Conservation (phyloP, 306 rosid species). For the Cicer arietinum region DNA sequence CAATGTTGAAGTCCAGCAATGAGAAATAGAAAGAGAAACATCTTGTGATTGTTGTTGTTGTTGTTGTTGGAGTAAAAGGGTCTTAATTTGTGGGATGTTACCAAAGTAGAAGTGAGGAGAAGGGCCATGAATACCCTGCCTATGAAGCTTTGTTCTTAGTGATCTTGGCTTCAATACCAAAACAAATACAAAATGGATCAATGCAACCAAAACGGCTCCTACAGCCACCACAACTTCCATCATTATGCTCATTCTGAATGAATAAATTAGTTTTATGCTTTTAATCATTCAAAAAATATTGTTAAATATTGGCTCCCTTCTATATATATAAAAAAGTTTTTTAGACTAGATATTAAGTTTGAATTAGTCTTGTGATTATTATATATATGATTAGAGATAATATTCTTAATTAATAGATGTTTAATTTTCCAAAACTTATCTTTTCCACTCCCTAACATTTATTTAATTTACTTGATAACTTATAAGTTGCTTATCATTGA, state of each 20-base stretch:
- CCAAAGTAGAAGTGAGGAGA: conserved; percentile 60
- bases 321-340: too few relatives aligned
- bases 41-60: neutral
- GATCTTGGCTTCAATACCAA: conserved; percentile 54
- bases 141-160: conserved; percentile 58
- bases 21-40: conserved; percentile 41
- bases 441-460: too few relatives aligned
- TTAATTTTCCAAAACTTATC: too few relatives aligned
- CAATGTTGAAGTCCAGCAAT: conserved; percentile 55
- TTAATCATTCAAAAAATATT: too few relatives aligned
- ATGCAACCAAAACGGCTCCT: neutral
- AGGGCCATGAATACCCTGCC: conserved; percentile 76
- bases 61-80: conserved; percentile 38
- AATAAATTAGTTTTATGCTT: too few relatives aligned
- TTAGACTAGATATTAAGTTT: too few relatives aligned
- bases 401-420: too few relatives aligned
- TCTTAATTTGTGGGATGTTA: conserved; percentile 60
- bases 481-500: too few relatives aligned
- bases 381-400: too few relatives aligned
- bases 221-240: neutral
- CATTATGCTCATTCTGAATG: neutral
- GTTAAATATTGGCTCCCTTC: too few relatives aligned
- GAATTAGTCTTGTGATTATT: too few relatives aligned
- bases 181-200: conserved; percentile 39
- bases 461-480: too few relatives aligned